phyloP scores from a whole-genome alignment of 2,329 filamentous ascomycete species.

The Epichloe baconii region DNA sequence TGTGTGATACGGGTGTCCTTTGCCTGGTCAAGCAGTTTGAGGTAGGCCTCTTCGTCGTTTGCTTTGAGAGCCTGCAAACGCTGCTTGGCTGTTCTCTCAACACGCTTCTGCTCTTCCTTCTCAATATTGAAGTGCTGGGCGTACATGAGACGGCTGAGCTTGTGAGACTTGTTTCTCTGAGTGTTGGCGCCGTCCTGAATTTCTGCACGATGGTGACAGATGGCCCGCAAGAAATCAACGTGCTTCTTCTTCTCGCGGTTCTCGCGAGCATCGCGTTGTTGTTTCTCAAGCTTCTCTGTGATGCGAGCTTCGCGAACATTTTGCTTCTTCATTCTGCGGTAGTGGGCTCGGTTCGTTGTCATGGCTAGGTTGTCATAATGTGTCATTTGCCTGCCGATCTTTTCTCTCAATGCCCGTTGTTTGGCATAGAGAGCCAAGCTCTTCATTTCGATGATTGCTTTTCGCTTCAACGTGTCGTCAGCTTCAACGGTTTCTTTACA shows the following conservation, averaged over 20 bases:
- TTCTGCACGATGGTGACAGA: slow-evolving; percentile 70
- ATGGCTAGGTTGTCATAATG: slow-evolving; percentile 93
- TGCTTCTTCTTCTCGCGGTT: slow-evolving; percentile 97
- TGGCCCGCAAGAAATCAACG: slow-evolving; percentile 76
- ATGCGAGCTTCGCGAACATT: slow-evolving; percentile 89
- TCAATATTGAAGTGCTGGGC: slow-evolving; percentile 90
- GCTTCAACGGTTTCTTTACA: slow-evolving; percentile 52
- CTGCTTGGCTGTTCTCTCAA: slow-evolving; percentile 95
- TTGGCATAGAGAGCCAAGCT: slow-evolving; percentile 77
- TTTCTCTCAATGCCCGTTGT: slow-evolving; percentile 73
- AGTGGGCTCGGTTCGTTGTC: slow-evolving; percentile 85
- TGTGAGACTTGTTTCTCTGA: slow-evolving; percentile 65
- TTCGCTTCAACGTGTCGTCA: slow-evolving; percentile 74
- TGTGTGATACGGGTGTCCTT: slow-evolving; percentile 99
- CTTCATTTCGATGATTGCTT: slow-evolving; percentile 92
- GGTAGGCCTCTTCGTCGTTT: slow-evolving; percentile 97
- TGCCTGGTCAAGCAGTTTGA: slow-evolving; percentile 93
- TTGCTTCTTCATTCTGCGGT: slow-evolving; percentile 94
- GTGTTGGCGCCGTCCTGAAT: slow-evolving; percentile 53
- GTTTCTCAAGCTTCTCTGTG: slow-evolving; percentile 97
- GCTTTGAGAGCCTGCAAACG: slow-evolving; percentile 98
- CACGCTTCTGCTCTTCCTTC: slow-evolving; percentile 97
- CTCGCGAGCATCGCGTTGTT: slow-evolving; percentile 91
- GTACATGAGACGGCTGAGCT: slow-evolving; percentile 81
- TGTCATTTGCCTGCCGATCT: slow-evolving; percentile 83